phyloP scores from a whole-genome alignment of 2,329 filamentous ascomycete species.

The Diaporthe citriasiana region DNA sequence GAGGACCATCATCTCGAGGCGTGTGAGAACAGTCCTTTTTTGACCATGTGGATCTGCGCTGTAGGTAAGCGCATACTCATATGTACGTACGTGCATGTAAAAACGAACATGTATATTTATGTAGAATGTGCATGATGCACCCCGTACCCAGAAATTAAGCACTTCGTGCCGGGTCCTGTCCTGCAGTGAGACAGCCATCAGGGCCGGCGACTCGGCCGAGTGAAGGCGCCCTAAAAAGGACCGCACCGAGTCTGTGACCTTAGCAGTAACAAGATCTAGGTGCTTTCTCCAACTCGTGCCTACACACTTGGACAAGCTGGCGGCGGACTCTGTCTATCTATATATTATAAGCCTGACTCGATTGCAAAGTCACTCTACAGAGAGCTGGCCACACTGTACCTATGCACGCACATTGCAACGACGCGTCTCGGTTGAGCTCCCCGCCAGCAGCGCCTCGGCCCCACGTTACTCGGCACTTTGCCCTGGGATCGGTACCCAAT shows the following conservation, averaged over 20 bases:
- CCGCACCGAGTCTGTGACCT: constrained; percentile 7
- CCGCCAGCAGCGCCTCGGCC: constrained; percentile 22
- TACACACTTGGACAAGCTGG: not conserved
- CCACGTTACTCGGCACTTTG: constrained; percentile 24
- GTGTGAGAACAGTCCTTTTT: not conserved
- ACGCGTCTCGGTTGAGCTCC: constrained; percentile 27
- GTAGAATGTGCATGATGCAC: not conserved
- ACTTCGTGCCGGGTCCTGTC: constrained; percentile 1
- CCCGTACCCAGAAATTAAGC: not conserved
- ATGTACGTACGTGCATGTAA: not conserved
- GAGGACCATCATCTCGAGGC: not conserved
- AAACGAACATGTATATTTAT: not conserved
- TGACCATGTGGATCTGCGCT: not conserved
- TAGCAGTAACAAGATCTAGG: not conserved
- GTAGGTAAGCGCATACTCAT: not conserved
- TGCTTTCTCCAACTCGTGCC: not conserved
- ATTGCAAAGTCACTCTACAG: not conserved
- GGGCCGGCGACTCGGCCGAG: constrained; percentile 4
- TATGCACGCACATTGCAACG: constrained; percentile 2
- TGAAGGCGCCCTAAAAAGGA: not conserved
- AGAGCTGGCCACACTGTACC: not conserved
- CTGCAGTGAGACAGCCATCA: constrained; percentile 1
- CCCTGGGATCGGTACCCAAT: constrained; percentile 33
- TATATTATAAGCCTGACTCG: not conserved
- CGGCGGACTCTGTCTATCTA: not conserved